Evolutionary conservation across 2,329 filamentous ascomycete genomes (phyloP), one percentile per base, ranked within the genome.

Genomic region (Ophiostoma montium): DNA sequence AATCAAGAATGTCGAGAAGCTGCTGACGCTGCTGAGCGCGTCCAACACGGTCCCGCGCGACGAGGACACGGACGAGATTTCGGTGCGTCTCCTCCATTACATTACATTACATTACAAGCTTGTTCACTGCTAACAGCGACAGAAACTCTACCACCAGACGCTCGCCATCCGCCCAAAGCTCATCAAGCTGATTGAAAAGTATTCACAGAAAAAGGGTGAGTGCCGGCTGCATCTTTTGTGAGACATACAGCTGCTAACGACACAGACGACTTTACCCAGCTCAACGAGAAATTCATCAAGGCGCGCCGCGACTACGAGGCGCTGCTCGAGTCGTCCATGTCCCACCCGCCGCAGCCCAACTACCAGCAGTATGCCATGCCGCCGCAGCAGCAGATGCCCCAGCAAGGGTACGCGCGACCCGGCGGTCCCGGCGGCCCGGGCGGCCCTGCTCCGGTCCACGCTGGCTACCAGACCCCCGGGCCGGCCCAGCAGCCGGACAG

Each of bases 251-350:
- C n/a, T 27, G 23, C 39, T 42, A 30, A 42, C 39, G 4, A 13
- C 5, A 2, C 6, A 94, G 92, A 98, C 66, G 92, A 98, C 64
- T 96, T 98, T 61, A 95, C 92, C 2, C 90, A 96, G 63, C 71
- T 98, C 54, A 98, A 98, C 61, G 92, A 98, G 65, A 96, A 96
- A 68, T 98, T 98, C 65, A 96, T 98, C 72, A 98, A 98, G 67
- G 92, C 92, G 42, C 82, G 92, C 55, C 79, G 90, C 59, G 92
- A 98, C 66, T 98, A 98, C 63, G 92, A 98, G 67, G 82, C 86
- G 30, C 74, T 98, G n/a, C 72, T 98, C 18, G 92, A 98, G 65
- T 84, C 86, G 16, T 96, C 90, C 50, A 96, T 98, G 90, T 81
- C 89, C 1, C 90, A 95, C 57, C 84, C 89, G n/a, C 80, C 85